A percentile compares a stretch with the other conserved stretches of the same genome.
phyloP scores from a whole-genome alignment of 2,329 filamentous ascomycete species.

The Septoria petroselini region DNA sequence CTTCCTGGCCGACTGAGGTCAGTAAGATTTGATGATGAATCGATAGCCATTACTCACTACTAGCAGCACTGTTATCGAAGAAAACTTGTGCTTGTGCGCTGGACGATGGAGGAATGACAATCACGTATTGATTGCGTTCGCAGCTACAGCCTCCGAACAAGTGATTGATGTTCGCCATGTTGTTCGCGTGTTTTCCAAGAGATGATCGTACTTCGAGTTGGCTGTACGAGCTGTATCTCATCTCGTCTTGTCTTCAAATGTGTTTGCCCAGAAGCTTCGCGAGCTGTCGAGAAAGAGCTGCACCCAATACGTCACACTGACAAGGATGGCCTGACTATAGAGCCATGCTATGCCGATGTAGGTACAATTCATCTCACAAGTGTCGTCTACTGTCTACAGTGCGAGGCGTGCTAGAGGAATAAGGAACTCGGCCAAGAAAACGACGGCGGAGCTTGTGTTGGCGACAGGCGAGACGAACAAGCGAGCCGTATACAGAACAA shows the following conservation, averaged over 20 bases:
- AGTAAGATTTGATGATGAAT: background rate
- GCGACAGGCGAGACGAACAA: too few species aligned
- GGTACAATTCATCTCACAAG: too few species aligned
- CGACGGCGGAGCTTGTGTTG: too few species aligned
- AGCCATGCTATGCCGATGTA: background rate
- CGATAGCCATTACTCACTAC: conserved; percentile 62
- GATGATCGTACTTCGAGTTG: too few species aligned
- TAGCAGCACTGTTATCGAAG: conserved; percentile 67
- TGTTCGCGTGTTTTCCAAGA: too few species aligned
- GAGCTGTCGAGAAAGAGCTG: background rate
- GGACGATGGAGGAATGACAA: conserved; percentile 61
- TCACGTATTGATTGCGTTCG: conserved; percentile 77
- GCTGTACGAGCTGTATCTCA: background rate
- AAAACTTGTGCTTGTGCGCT: conserved; percentile 63
- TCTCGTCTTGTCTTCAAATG: background rate
- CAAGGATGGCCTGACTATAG: conserved; percentile 1
- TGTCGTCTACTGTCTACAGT: too few species aligned
- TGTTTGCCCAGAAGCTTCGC: conserved; percentile 3
- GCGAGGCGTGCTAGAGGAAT: too few species aligned
- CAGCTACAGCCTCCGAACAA: conserved; percentile 70
- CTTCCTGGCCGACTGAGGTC: conserved; percentile 46
- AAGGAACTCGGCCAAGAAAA: too few species aligned
- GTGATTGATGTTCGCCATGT: too few species aligned
- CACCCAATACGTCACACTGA: conserved; percentile 1
- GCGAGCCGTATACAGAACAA: too few species aligned